phyloP scores from a whole-genome alignment of 2,329 filamentous ascomycete species.

The Coniella lustricola region DNA sequence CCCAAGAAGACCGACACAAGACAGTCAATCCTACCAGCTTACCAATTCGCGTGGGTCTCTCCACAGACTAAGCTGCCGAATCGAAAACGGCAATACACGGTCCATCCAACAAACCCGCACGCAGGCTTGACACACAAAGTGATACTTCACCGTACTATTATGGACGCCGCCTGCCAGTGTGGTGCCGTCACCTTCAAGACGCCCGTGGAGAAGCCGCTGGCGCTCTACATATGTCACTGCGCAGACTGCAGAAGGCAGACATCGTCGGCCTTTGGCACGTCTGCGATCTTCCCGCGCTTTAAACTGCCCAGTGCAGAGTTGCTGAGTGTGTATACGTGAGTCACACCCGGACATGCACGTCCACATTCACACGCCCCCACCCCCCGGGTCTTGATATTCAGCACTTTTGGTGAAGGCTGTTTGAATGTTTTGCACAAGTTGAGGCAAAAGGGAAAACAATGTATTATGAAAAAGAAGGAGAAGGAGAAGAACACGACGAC shows the following conservation, averaged over 20 bases:
- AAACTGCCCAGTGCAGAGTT: slow-evolving; percentile 41
- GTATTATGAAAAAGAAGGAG: no score
- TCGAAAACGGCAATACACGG: background rate
- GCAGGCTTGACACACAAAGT: background rate
- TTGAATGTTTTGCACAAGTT: no score
- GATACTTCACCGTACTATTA: no score
- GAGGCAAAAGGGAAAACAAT: no score
- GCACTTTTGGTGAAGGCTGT: no score
- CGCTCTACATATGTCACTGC: slow-evolving; percentile 68
- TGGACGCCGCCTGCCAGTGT: slow-evolving; percentile 60
- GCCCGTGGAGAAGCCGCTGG: slow-evolving; percentile 50
- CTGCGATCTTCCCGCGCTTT: slow-evolving; percentile 65
- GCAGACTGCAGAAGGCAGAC: slow-evolving; percentile 59
- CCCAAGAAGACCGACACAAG: no score
- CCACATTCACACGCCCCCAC: no score
- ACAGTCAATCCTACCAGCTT: no score
- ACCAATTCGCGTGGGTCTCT: no score
- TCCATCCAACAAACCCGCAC: background rate
- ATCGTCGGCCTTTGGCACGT: slow-evolving; percentile 59
- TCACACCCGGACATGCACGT: no score
- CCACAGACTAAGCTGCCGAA: no score
- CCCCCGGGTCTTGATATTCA: background rate
- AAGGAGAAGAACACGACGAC: no score
- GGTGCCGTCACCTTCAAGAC: slow-evolving; percentile 56
- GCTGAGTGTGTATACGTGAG: slow-evolving; percentile 50